Evolutionary conservation across 345 rosid species (phyloP), one percentile per base, ranked within the genome.

Genomic region (Populus tremula): DNA sequence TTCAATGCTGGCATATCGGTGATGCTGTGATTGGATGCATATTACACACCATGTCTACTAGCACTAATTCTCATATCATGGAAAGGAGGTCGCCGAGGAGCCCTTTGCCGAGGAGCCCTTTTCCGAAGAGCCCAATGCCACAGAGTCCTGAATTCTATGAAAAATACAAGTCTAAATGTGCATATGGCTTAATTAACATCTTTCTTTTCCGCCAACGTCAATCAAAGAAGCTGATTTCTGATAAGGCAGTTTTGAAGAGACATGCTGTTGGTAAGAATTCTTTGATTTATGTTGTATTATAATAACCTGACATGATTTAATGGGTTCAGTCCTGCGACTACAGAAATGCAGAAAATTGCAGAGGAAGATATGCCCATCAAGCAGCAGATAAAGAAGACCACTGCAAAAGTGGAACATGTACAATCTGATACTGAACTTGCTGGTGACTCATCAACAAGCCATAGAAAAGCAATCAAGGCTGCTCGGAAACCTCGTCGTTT

Each of bases 131-230:
- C 70, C 90, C 87, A 35, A 69, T 82, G 53, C 91, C 90, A 3
- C 84, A 75, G 83, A 90, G 92, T 81, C 94, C 93, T 72, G 78
- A 82, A 59, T 35, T 83, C 66, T 86, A 84, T 62, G 94, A 89
- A 79, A 85, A 78, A 71, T 82, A 90, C 80, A 89, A 90, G 86
- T 87, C 93, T 17, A 88, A 92, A 76, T 89, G 95, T 66, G 87
- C 87, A 13, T 85, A 87, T 88, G 76, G 89, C 75, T 78, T 91
- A 49, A 83, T 88, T 62, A 84, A 78, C 33, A 80, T 89, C 73
- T 87, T 90, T 16, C 87, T 81, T 76, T 86, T 91, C 76, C 84
- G 88, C 56, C 87, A 83, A 70, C 80, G 81, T 18, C 82, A 72
- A 68, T 84, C 89, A 59, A 87, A 74, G 86, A 89, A 89, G 85